Base-by-base conservation (phyloP, 83 land plant species). In the Larix sibirica region DNA sequence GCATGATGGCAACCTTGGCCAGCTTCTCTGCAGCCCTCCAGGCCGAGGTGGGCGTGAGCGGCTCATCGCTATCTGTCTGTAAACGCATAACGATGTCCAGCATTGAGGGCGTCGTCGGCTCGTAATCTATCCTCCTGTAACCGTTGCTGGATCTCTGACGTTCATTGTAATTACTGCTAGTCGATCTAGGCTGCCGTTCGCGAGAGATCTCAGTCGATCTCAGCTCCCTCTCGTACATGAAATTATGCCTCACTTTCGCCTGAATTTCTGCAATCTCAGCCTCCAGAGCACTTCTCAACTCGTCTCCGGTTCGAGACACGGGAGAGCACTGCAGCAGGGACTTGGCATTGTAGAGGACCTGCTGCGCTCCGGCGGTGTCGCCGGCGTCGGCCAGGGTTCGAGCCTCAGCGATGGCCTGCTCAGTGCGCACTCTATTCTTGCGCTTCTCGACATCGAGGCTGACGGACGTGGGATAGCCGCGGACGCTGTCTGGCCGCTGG, bases 391-490 rank as follows among this genome's bases (percentile, higher is more conserved):
- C 85, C 40, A 94, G 66, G n/a, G 90, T 75, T 80, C 92, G 73
- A 3, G 93, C 86, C 87, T 94, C 92, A 18, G 95, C 90, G 44
- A 91, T 80, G n/a, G 96, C 95, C 18, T 92, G 88, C 1, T 92
- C 87, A 18, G 91, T 80, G 16, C 88, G 85, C 79, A 95, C 91
- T 47, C 81, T 40, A 71, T 81, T 86, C 21, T 91, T 83, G 47
- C 91, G 84, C 84, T 90, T 83, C 67, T 91, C 93, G 54, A 90
- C 85, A 79, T 83, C 87, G 7, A 92, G 85, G 20, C 64, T 64
- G 18, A 81, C 44, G 3, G 85, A 84, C 79, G 78, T 2, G 60
- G 70, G 82, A 13, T 47, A 44, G 0, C 62, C 84, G 1, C 62
- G 36, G 26, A 62, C 83, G 73, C 50, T 38, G 17, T 62, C 36